These are phyloP conservation scores for Dacryopinax spathularia DNA, from an alignment of 768 basidiomycete genomes.

Conservation along the genomic window DNA sequence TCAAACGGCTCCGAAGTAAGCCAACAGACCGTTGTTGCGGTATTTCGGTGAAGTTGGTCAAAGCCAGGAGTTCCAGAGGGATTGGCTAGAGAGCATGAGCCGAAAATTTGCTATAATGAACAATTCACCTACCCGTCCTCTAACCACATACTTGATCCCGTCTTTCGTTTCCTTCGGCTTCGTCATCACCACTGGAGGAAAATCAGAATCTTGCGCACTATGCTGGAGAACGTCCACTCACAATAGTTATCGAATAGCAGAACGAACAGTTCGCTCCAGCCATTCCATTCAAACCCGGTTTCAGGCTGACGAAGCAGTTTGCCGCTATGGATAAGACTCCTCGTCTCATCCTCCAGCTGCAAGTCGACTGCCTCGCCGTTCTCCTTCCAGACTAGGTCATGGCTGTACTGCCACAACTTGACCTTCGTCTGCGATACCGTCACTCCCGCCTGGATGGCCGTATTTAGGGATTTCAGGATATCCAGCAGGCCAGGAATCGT, in stretches of 20 bases:
- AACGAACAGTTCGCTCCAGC: conserved; percentile 81
- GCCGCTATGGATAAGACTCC: conserved; percentile 71
- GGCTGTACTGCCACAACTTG: conserved; percentile 73
- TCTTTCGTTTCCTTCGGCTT: conserved; percentile 71
- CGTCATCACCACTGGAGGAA: conserved; percentile 63
- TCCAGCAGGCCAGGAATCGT: conserved; percentile 77
- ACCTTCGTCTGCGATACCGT: conserved; percentile 76
- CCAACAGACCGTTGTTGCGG: conserved; percentile 62
- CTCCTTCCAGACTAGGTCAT: conserved; percentile 61
- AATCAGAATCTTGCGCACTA: conserved; percentile 10
- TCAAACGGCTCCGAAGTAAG: conserved; percentile 37
- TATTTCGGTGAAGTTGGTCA: conserved; percentile 69
- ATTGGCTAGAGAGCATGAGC: conserved; percentile 48
- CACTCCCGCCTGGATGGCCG: conserved; percentile 78
- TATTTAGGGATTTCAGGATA: conserved; percentile 71
- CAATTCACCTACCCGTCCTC: conserved; percentile 46
- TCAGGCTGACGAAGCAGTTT: conserved; percentile 79
- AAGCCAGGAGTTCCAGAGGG: conserved; percentile 75
- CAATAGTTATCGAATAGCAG: conserved; percentile 91
- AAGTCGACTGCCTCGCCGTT: conserved; percentile 74
- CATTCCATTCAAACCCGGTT: conserved; percentile 72
- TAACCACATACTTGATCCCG: conserved; percentile 60
- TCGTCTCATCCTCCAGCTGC: conserved; percentile 70
- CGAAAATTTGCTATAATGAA: neutral
- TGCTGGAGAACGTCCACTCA: conserved; percentile 29